Evolutionary conservation across 1,284 basidiomycete species (phyloP), one percentile per base, ranked within the genome.

Genomic region (Rhodotorula sp.): DNA sequence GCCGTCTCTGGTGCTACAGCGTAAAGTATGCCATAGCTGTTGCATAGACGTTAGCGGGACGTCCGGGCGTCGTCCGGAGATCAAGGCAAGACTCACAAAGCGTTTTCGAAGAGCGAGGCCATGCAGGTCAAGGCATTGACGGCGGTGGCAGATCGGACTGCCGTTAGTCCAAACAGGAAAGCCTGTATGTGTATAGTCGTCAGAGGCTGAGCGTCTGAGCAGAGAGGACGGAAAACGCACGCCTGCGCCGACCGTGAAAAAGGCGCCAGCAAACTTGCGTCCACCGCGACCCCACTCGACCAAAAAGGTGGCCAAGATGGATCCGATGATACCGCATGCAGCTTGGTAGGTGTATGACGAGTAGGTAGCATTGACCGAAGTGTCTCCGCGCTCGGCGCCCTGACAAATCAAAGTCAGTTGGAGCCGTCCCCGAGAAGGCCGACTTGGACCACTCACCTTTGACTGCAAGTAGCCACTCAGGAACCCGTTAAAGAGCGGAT

Each of bases 121-220:
- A 58, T 58, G 56, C 56, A 58, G 12, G 56, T 58, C 37, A 58
- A 37, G 15, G 56, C 56, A 37, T 58, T 58, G 30, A 58, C 33
- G 12, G 24, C 24, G 37, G 24, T 24, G 24, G 37, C 37, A 1
- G 56, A 26, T 4, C 56, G 37, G 10, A 42, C 37, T 14, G 56
- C 33, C 20, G 56, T 58, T 14, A 58, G 37, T 33, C 24, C 56
- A 22, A 58, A 58, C 22, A 58, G 37, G 56, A 58, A 58, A 22
- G 56, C 56, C 56, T 58, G 56, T 37, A 24, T 1, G 37, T 24
- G 7, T 26, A 26, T 0, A 29, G 12, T 17, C 8, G 53, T 54
- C 53, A 54, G 53, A n/a, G 53, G 14, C 26, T 15, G 24, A 53
- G 22, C 6, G 8, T 29, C 12, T 26, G 7, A 3, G 20, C 17